A percentile compares a stretch with the other conserved stretches of the same genome.
Conservation (phyloP, 306 rosid genomes). For the Pyrus pyrifolia region DNA sequence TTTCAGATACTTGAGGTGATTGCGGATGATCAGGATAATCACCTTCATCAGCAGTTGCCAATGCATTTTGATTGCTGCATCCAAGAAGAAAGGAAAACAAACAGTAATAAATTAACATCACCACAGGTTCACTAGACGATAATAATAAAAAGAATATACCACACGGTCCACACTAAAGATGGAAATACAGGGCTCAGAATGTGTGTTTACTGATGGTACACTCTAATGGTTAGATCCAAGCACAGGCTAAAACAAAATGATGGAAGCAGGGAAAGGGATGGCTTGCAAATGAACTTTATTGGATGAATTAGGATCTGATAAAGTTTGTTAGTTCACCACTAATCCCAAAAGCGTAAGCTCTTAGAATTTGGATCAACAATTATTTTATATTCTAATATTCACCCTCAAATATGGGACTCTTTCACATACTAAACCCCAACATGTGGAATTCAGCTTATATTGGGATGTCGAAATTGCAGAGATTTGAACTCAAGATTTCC, state of each 20-base stretch:
- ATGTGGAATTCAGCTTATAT: background rate
- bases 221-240: background rate
- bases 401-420: background rate
- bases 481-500: background rate
- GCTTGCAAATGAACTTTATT: background rate
- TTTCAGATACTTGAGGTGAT: slow-evolving; percentile 55
- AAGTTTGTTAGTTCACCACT: background rate
- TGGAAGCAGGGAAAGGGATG: background rate
- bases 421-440: background rate
- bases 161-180: background rate
- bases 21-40: slow-evolving; percentile 59
- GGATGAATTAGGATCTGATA: background rate
- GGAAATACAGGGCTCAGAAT: background rate
- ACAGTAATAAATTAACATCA: slow-evolving; percentile 1
- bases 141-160: background rate
- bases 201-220: slow-evolving; percentile 5
- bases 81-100: slow-evolving; percentile 5
- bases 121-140: background rate
- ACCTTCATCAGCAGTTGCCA: slow-evolving; percentile 44
- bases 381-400: background rate
- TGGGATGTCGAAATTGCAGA: background rate
- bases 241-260: background rate
- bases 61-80: slow-evolving; percentile 50
- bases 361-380: background rate
- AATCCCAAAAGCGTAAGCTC: background rate